Percentiles rank a stretch among this genome's conserved stretches.
Evolutionary conservation across 352 stramenopile species (phyloP).

Genomic region (Phytophthora fragariae): DNA sequence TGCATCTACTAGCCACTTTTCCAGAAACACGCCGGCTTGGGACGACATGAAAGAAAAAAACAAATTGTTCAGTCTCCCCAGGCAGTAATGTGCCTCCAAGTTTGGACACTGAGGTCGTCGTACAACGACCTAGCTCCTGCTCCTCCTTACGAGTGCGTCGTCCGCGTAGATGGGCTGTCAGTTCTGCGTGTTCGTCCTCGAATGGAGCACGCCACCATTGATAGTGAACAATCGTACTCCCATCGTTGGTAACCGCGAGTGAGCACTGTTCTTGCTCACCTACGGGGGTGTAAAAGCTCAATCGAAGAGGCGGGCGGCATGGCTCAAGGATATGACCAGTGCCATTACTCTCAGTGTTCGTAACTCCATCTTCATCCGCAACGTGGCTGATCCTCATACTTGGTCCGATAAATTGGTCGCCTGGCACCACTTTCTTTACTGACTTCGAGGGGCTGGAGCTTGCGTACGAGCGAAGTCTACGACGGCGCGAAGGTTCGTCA

Average conservation of each 20-base stretch:
- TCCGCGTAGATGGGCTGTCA: constrained; percentile 43
- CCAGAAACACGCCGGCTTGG: constrained; percentile 60
- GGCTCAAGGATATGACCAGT: background rate
- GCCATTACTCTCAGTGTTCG: background rate
- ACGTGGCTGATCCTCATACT: constrained; percentile 31
- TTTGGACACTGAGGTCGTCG: constrained; percentile 56
- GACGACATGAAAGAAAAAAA: constrained; percentile 73
- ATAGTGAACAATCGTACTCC: constrained; percentile 64
- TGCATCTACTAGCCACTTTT: constrained; percentile 76
- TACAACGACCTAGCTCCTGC: constrained; percentile 26
- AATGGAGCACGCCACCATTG: constrained; percentile 60
- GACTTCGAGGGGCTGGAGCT: constrained; percentile 15
- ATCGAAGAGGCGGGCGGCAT: constrained; percentile 22
- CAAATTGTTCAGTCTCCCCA: constrained; percentile 55
- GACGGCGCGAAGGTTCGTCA: constrained; percentile 14
- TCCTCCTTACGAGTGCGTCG: constrained; percentile 29
- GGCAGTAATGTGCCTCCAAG: constrained; percentile 61
- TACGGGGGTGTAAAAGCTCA: constrained; percentile 60
- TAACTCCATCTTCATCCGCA: constrained; percentile 21
- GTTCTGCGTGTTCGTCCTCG: constrained; percentile 26
- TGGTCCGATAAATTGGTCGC: constrained; percentile 21
- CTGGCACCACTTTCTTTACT: background rate
- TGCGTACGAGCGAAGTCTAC: constrained; percentile 21
- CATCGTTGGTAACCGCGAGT: constrained; percentile 57
- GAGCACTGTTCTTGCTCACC: constrained; percentile 48